These are phyloP conservation scores for Diaporthe sp. DNA, from an alignment of 2,329 filamentous ascomycete species.

Conservation along the genomic window DNA sequence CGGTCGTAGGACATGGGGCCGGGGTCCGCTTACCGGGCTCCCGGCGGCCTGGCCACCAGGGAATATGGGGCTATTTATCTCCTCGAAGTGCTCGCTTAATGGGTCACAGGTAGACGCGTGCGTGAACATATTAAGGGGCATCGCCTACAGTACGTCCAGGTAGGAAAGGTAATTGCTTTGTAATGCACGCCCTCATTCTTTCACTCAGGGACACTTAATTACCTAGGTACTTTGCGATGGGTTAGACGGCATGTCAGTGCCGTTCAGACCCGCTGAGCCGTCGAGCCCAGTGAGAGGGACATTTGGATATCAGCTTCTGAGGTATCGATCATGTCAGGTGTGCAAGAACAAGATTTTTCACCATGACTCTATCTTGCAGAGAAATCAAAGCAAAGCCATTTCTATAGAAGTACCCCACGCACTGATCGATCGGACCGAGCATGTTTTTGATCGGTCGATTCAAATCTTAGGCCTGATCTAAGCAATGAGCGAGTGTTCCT, in stretches of 20 bases:
- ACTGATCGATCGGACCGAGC: neutral
- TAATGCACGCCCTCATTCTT: neutral
- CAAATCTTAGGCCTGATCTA: neutral
- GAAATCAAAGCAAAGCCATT: neutral
- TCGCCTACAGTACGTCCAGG: neutral
- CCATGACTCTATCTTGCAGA: neutral
- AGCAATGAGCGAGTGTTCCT: neutral
- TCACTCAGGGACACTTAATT: neutral
- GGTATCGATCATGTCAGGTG: neutral
- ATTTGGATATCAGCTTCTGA: too few relatives aligned
- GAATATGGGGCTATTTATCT: neutral
- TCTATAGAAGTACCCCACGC: neutral
- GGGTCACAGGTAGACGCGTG: neutral
- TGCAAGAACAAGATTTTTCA: neutral
- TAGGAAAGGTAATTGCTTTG: neutral
- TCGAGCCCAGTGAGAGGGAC: neutral
- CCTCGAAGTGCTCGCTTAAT: neutral
- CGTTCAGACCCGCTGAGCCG: neutral
- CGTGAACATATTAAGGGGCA: slow-evolving; percentile 1
- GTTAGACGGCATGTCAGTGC: neutral
- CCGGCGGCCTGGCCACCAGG: neutral
- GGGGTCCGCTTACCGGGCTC: slow-evolving; percentile 12
- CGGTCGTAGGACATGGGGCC: neutral
- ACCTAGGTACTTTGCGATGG: neutral
- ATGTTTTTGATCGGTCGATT: neutral